Base-by-base conservation (phyloP, 805 yeast genomes). In the Ogataea ganodermae region DNA sequence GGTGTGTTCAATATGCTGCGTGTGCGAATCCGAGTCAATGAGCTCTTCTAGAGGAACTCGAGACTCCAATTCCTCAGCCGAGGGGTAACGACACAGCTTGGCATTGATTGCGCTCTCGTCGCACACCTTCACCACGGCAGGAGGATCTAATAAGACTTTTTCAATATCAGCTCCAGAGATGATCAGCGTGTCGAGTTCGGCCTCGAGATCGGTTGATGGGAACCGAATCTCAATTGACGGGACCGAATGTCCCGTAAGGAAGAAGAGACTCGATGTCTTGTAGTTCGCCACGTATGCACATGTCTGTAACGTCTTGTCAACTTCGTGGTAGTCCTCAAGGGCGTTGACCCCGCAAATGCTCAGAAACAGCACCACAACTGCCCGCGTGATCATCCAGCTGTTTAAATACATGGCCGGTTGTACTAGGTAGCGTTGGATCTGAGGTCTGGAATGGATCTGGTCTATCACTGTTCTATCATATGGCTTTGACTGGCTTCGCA, bases 251-350 rank as follows among this genome's bases (percentile, higher is more conserved):
- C 55, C 51, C 2, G 60, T 53, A 1, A 56, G 42, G 18, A 45
- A 41, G 45, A 49, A 55, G 18, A 48, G n/a, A 23, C 20, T 28
- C 4, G 60, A 51, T 16, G 45, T 45, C 26, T 61, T 59, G 30
- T 60, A 58, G 35, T 61, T 52, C 6, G 65, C 62, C 14, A 67
- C 52, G 39, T 57, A 61, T 1, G 71, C 65, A 44, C 71, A 67
- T 1, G 65, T 54, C 48, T 65, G 68, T 12, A 62, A 48, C 9
- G 56, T 51, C 35, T 46, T 49, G n/a, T 52, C 55, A 9, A 53
- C 51, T 14, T 49, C 38, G 26, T 63, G 57, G 3, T 28, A 14
- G 42, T 66, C 70, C 24, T 51, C 55, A 12, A 65, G 35, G 2
- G 42, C 42, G 12, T 6, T 26, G 16, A 26, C 42, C 10, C 65